Percentiles rank a stretch among this genome's conserved stretches.
Evolutionary conservation across 139 green algal genomes (phyloP).

Genomic region (Coelastrella sp.): DNA sequence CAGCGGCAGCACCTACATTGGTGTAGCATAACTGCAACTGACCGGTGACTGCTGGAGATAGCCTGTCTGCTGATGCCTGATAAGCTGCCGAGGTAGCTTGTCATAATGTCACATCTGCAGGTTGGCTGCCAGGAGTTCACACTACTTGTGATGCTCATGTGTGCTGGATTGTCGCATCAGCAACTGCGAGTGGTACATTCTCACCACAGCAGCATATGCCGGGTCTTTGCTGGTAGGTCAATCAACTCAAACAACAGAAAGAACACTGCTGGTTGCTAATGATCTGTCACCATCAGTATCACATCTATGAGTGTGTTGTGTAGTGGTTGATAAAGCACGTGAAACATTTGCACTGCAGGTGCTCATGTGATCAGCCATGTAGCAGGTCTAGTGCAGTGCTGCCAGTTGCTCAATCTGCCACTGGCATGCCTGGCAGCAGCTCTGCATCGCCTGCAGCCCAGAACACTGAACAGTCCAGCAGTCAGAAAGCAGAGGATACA

Average conservation of each 20-base stretch:
- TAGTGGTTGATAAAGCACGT: not conserved
- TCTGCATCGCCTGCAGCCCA: conserved; percentile 9
- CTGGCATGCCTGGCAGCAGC: not conserved
- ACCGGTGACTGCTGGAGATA: no score
- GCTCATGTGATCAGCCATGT: not conserved
- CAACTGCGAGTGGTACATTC: conserved; percentile 32
- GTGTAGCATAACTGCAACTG: no score
- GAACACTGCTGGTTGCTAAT: not conserved
- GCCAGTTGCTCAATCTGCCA: conserved; percentile 25
- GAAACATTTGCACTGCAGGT: not conserved
- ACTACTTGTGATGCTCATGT: conserved; percentile 33
- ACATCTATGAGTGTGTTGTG: not conserved
- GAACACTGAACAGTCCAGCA: not conserved
- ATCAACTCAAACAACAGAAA: no score
- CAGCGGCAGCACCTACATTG: not conserved
- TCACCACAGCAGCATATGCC: conserved; percentile 18
- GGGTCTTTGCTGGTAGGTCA: conserved; percentile 16
- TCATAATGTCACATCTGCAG: not conserved
- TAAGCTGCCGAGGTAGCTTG: not conserved
- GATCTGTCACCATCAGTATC: not conserved
- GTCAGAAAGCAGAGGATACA: not conserved
- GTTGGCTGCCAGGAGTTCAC: conserved; percentile 43
- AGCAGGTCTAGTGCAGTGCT: conserved; percentile 13
- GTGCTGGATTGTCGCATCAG: conserved; percentile 6
- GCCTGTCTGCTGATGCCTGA: not conserved